phyloP scores from a whole-genome alignment of 192 early-diverging fungal genomes.

The Chytriomyces sp. region DNA sequence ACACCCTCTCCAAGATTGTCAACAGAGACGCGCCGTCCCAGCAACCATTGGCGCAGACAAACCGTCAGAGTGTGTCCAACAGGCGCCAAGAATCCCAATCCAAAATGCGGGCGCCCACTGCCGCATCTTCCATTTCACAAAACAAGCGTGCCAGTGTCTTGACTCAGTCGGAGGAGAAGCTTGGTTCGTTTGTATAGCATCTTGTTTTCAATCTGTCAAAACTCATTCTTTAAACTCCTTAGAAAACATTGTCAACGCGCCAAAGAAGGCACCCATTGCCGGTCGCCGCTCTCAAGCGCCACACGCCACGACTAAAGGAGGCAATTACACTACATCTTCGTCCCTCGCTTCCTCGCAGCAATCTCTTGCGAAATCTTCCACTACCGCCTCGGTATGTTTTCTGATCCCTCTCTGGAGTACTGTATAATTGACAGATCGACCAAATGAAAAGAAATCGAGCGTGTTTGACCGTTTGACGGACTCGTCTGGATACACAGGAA shows the following conservation, averaged over 20 bases:
- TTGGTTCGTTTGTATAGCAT: conserved; percentile 36
- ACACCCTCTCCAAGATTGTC: conserved; percentile 43
- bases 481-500: conserved; percentile 47
- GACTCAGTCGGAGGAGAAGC: conserved; percentile 42
- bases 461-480: conserved; percentile 60
- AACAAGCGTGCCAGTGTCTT: conserved; percentile 28
- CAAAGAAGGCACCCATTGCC: conserved; percentile 40
- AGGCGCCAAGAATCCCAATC: not conserved
- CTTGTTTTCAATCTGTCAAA: not conserved
- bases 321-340: conserved; percentile 11
- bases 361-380: conserved; percentile 13
- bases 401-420: not conserved
- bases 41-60: not conserved
- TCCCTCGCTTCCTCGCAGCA: not conserved
- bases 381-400: not conserved
- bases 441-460: conserved; percentile 11
- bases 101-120: conserved; percentile 14
- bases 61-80: not conserved
- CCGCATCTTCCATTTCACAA: not conserved
- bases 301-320: not conserved
- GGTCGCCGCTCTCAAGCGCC: conserved; percentile 26
- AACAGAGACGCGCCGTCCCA: conserved; percentile 33
- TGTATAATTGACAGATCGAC: not conserved
- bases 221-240: not conserved
- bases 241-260: conserved; percentile 42